Base-by-base conservation (phyloP, 2,329 filamentous ascomycete species). In the Talaromyces funiculosus region DNA sequence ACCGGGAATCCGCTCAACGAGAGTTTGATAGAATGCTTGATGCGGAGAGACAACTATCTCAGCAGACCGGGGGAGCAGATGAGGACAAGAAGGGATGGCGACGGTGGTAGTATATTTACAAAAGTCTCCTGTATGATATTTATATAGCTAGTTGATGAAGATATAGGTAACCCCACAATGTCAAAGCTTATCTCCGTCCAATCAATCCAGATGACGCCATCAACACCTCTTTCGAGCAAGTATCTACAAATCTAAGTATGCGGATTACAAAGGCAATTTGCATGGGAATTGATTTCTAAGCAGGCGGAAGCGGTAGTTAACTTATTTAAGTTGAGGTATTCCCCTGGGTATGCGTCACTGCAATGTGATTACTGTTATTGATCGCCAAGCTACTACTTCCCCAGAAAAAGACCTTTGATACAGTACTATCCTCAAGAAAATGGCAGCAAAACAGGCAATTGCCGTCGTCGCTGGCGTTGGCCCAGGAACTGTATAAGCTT, bases 391-490 rank as follows among this genome's bases (percentile, higher is more conserved):
- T 31, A 18, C 31, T 33, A 33, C 31, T 33, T 10, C 31, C 7
- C 31, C 31, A 7, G 31, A 33, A 33, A 33, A 33, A 33, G 31
- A 33, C 12, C 9, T 12, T n/a, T n/a, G n/a, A 33, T 33, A 33
- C 2, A 10, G 12, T 2, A 33, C n/a, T n/a, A n/a, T n/a, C n/a
- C n/a, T 33, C 31, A 33, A 12, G 12, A 33, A 33, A 40, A 63
- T 61, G 58, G 40, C 58, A 43, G 63, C 71, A 60, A 64, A 69
- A 24, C 78, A 78, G 66, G 67, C 75, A 53, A 70, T 80, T 63
- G 78, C 78, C 35, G 71, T 80, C 42, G 74, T 80, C 58, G 77
- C 77, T 33, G 78, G 78, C 33, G 78, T 80, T 18, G 78, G 78
- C 10, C 75, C 77, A 40, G 78, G 78, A 53, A 79, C 77, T 40